Percentiles rank a stretch among this genome's conserved stretches.
Evolutionary conservation across 495 filamentous ascomycete species (phyloP).

Genomic region (Talaromyces trachyspermus): DNA sequence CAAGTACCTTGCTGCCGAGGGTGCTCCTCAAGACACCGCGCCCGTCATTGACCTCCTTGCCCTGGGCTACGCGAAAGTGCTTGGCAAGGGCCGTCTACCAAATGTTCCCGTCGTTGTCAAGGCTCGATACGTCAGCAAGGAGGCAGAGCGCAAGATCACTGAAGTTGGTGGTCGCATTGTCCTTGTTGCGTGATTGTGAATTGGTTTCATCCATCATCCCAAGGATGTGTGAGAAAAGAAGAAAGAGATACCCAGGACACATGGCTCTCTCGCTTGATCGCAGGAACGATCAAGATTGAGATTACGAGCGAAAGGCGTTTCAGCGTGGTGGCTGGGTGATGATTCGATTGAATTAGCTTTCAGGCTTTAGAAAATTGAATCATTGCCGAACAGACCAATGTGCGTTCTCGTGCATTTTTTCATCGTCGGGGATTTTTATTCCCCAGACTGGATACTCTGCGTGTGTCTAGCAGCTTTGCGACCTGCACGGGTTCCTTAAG

Average conservation of each 20-base stretch:
- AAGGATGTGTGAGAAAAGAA: not conserved
- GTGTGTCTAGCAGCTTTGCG: too few species aligned
- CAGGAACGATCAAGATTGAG: slow-evolving; percentile 2
- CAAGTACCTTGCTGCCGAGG: slow-evolving; percentile 61
- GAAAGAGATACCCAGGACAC: slow-evolving; percentile 4
- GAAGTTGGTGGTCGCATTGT: slow-evolving; percentile 83
- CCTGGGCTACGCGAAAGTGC: slow-evolving; percentile 87
- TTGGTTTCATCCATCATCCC: not conserved
- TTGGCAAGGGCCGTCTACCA: slow-evolving; percentile 87
- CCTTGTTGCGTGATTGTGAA: slow-evolving; percentile 65
- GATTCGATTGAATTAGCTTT: slow-evolving; percentile 10
- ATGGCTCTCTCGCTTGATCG: slow-evolving; percentile 1
- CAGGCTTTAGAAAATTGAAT: slow-evolving; percentile 9
- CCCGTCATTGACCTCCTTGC: slow-evolving; percentile 89
- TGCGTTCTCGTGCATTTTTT: slow-evolving; percentile 7
- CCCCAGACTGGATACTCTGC: not conserved
- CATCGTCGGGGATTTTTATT: not conserved
- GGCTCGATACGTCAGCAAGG: slow-evolving; percentile 77
- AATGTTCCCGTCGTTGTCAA: slow-evolving; percentile 80
- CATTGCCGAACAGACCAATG: slow-evolving; percentile 11
- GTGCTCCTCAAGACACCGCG: slow-evolving; percentile 65
- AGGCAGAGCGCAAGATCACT: slow-evolving; percentile 92
- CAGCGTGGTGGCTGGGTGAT: slow-evolving; percentile 11
- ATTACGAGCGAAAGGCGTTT: slow-evolving; percentile 5
- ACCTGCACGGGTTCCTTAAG: not conserved